These are phyloP conservation scores for Theobroma grandiflorum DNA, from an alignment of 441 rosid genomes.

Conservation along the genomic window DNA sequence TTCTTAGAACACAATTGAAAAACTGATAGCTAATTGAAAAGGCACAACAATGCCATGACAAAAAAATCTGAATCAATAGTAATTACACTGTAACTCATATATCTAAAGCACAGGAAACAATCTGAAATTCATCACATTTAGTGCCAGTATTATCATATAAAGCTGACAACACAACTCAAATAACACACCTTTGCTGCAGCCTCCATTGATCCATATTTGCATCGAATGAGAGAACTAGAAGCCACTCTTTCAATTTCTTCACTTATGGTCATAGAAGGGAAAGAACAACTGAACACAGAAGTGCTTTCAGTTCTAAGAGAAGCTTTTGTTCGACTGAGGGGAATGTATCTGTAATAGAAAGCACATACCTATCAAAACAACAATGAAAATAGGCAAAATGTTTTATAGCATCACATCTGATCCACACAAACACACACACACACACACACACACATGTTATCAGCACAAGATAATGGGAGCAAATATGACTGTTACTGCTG, in stretches of 20 bases:
- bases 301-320: conserved; percentile 46
- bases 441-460: background rate
- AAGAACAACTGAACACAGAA: conserved; percentile 48
- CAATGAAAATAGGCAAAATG: background rate
- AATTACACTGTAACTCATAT: background rate
- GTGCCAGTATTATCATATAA: conserved; percentile 2
- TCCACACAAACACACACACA: background rate
- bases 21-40: background rate
- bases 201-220: conserved; percentile 74
- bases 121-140: background rate
- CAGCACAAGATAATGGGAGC: background rate
- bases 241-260: conserved; percentile 63
- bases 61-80: background rate
- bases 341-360: conserved; percentile 72
- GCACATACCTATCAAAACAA: conserved; percentile 29
- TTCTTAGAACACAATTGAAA: background rate
- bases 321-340: conserved; percentile 61
- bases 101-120: background rate
- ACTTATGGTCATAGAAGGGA: conserved; percentile 60
- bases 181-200: conserved; percentile 81
- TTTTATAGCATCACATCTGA: background rate
- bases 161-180: conserved; percentile 5
- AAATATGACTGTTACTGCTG: background rate
- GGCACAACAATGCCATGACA: background rate
- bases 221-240: conserved; percentile 63